Evolutionary conservation across 441 rosid species (phyloP), one percentile per base, ranked within the genome.

Genomic region (Populus hybrid): DNA sequence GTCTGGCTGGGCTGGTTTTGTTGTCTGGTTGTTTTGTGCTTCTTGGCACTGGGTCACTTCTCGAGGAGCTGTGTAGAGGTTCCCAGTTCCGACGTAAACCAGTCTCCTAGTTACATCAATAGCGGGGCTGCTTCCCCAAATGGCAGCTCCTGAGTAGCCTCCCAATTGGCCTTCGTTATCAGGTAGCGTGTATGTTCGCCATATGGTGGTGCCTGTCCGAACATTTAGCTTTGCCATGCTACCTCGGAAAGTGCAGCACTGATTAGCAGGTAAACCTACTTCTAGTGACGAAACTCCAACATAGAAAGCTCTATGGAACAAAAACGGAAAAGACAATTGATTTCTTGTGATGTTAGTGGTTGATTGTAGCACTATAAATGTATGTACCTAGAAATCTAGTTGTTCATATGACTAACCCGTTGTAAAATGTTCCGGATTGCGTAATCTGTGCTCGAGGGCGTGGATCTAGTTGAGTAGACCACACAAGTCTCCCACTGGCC

Each of bases 51-150:
- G 64, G 0, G 72, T 50, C 42, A 85, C 76, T 3, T 73, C 63
- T 6, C 74, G 76, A 2, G 91, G 89, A 10, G 76, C 86, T 0
- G 83, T 73, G 82, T 86, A 84, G 36, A 88, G 80, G 80, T 85
- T 88, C 4, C 91, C 85, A 2, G 86, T 87, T 73, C 78, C 87
- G 8, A 82, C 78, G 24, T 81, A 84, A 1, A 85, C 84, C 2
- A 74, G 85, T 34, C 78, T 78, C 72, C 87, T 81, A 1, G 7
- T 2, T 16, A 40, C 21, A 21, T 87, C 88, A 10, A 85, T 87
- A 2, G 88, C 38, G 0, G 89, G 89, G 82, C 89, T 85, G 82
- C 89, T 87, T 11, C 91, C 90, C 90, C 87, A 85, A 4, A 87
- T 69, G 65, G 87, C 85, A 9, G 84, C 90, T n/a, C 89, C 86